Percentiles rank a stretch among this genome's conserved stretches.
phyloP scores from a whole-genome alignment of 768 basidiomycete species.

The Jaapia argillacea region DNA sequence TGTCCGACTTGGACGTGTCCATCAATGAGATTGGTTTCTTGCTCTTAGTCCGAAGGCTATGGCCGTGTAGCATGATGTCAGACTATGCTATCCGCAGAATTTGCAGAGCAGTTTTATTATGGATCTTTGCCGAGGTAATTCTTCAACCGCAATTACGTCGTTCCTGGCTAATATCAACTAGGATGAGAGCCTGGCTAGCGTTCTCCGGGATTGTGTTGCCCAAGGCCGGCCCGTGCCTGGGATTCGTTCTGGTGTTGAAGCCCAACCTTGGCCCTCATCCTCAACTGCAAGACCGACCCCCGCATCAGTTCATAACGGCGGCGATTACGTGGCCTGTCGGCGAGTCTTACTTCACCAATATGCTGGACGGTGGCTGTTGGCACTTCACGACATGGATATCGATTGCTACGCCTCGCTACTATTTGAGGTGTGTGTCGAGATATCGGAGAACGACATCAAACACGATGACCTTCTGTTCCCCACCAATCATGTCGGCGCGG shows the following conservation, averaged over 20 bases:
- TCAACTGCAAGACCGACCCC: constrained; percentile 21
- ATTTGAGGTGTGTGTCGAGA: constrained; percentile 42
- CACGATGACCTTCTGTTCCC: too few relatives aligned
- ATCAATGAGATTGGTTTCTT: constrained; percentile 68
- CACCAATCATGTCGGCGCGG: too few relatives aligned
- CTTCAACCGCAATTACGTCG: neutral
- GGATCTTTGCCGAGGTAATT: constrained; percentile 68
- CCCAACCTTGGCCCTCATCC: constrained; percentile 44
- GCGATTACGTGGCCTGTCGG: constrained; percentile 59
- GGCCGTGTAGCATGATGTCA: constrained; percentile 66
- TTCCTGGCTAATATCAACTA: constrained; percentile 17
- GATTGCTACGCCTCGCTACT: constrained; percentile 39
- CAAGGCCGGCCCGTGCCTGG: constrained; percentile 52
- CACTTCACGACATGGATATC: constrained; percentile 54
- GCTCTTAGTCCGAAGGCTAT: constrained; percentile 57
- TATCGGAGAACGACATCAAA: constrained; percentile 31
- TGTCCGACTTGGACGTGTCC: constrained; percentile 61
- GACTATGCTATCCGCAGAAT: constrained; percentile 61
- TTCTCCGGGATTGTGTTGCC: constrained; percentile 61
- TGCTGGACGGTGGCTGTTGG: constrained; percentile 57
- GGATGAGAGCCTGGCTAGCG: constrained; percentile 58
- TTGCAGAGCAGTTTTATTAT: constrained; percentile 44
- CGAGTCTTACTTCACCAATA: constrained; percentile 44
- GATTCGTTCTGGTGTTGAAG: constrained; percentile 35
- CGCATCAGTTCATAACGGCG: constrained; percentile 44